These are phyloP conservation scores for Mycena indigotica DNA, from an alignment of 768 basidiomycete genomes.

Conservation along the genomic window DNA sequence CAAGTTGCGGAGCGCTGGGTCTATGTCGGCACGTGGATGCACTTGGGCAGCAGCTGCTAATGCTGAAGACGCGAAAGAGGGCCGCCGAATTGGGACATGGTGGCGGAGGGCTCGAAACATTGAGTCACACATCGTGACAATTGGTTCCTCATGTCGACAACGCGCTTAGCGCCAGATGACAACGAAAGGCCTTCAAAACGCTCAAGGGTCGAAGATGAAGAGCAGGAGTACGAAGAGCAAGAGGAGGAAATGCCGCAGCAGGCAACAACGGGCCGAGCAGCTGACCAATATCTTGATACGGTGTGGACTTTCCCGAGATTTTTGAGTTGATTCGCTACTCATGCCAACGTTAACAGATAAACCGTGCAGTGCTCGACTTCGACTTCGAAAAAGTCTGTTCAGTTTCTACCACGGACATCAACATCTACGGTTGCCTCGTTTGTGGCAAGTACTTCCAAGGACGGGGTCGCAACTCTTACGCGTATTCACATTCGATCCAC, in stretches of 20 bases:
- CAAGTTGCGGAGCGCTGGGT: conserved; percentile 63
- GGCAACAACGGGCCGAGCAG: conserved; percentile 47
- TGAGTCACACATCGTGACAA: not conserved
- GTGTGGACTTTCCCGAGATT: conserved; percentile 47
- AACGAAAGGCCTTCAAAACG: conserved; percentile 40
- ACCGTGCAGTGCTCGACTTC: conserved; percentile 89
- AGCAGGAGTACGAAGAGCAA: conserved; percentile 26
- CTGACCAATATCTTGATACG: conserved; percentile 94
- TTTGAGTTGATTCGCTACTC: conserved; percentile 9
- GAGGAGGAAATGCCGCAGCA: conserved; percentile 29
- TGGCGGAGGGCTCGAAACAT: conserved; percentile 21
- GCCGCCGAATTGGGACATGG: conserved; percentile 3
- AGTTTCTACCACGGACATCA: conserved; percentile 93
- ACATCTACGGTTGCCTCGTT: conserved; percentile 96
- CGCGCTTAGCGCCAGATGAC: conserved; percentile 17
- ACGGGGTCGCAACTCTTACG: conserved; percentile 88
- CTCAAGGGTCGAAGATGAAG: conserved; percentile 25
- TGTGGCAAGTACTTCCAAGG: conserved; percentile 99
- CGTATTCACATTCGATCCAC: conserved; percentile 95
- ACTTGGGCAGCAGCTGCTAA: conserved; percentile 35
- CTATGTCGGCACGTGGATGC: conserved; percentile 65
- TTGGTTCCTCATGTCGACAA: conserved; percentile 12
- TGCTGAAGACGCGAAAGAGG: conserved; percentile 4
- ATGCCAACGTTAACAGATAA: conserved; percentile 62
- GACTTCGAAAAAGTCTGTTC: conserved; percentile 99